Conservation (phyloP, 345 rosid genomes). For the Viola odorata region DNA sequence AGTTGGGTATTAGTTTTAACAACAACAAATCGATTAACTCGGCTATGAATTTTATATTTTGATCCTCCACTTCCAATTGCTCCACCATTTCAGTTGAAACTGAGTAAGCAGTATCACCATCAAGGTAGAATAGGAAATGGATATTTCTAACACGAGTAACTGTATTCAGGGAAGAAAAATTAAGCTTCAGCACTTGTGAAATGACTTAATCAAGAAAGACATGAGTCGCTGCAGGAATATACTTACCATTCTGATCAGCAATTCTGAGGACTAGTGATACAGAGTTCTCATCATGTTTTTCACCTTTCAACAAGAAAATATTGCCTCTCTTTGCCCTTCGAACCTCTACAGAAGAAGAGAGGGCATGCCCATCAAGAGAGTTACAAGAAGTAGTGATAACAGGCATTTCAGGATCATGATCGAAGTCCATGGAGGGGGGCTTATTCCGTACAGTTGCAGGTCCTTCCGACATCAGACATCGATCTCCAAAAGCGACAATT, state of each 20-base stretch:
- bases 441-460: slow-evolving; percentile 25
- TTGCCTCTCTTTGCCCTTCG: slow-evolving; percentile 51
- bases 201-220: slow-evolving; percentile 17
- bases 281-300: slow-evolving; percentile 13
- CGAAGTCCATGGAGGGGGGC: slow-evolving; percentile 24
- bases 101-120: slow-evolving; percentile 15
- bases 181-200: neutral
- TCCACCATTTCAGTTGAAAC: slow-evolving; percentile 26
- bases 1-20: slow-evolving; percentile 10
- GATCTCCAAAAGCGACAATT: slow-evolving; percentile 37
- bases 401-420: slow-evolving; percentile 11
- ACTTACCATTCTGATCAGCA: slow-evolving; percentile 20
- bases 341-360: slow-evolving; percentile 47
- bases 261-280: slow-evolving; percentile 20
- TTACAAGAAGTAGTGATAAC: slow-evolving; percentile 3
- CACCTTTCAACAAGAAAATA: slow-evolving; percentile 20
- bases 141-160: slow-evolving; percentile 21
- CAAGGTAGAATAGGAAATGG: slow-evolving; percentile 18
- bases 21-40: slow-evolving; percentile 19
- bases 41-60: slow-evolving; percentile 15
- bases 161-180: neutral
- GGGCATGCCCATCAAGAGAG: slow-evolving; percentile 17
- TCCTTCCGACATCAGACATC: slow-evolving; percentile 50
- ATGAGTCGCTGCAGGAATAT: slow-evolving; percentile 7
- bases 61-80: slow-evolving; percentile 12